Percentiles rank a stretch among this genome's conserved stretches.
Conservation (phyloP, 495 filamentous ascomycete species). For the Aspergillus egyptiacus region DNA sequence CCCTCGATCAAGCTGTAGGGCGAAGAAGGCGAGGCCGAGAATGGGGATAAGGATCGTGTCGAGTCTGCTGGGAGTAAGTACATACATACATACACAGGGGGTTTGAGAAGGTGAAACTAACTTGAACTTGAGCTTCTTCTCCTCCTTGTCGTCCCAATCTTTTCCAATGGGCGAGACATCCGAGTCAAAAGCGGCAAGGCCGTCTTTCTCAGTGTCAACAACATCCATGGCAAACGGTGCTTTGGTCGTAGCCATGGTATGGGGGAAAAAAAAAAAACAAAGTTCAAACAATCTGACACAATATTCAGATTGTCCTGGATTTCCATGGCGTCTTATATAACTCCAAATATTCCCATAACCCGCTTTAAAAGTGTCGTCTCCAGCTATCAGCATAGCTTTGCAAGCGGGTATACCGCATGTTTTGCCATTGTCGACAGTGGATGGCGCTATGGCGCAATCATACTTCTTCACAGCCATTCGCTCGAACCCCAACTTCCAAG, state of each 20-base stretch:
- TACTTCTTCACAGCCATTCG: background rate
- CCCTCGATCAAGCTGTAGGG: constrained; percentile 50
- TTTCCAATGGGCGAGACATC: constrained; percentile 18
- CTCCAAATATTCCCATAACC: background rate
- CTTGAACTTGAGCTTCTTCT: constrained; percentile 25
- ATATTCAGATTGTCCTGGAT: background rate
- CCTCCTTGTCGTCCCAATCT: constrained; percentile 32
- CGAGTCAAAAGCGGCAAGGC: constrained; percentile 2
- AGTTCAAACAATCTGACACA: background rate
- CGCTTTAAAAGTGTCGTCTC: constrained; percentile 1
- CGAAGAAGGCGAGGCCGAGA: constrained; percentile 52
- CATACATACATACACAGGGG: background rate
- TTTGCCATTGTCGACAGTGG: constrained; percentile 9
- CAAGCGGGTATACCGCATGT: background rate
- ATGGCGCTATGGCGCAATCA: constrained; percentile 10
- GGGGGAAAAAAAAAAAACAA: background rate
- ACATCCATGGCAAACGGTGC: background rate
- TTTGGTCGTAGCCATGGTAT: background rate
- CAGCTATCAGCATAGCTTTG: no score
- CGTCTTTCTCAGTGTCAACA: constrained; percentile 6
- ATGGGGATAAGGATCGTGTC: constrained; percentile 49
- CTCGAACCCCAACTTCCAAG: background rate
- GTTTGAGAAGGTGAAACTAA: constrained; percentile 10
- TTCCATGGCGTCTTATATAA: background rate
- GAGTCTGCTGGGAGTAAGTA: constrained; percentile 26